Conservation (phyloP, 2,329 filamentous ascomycete species). For the Pestalotiopsis sp. region DNA sequence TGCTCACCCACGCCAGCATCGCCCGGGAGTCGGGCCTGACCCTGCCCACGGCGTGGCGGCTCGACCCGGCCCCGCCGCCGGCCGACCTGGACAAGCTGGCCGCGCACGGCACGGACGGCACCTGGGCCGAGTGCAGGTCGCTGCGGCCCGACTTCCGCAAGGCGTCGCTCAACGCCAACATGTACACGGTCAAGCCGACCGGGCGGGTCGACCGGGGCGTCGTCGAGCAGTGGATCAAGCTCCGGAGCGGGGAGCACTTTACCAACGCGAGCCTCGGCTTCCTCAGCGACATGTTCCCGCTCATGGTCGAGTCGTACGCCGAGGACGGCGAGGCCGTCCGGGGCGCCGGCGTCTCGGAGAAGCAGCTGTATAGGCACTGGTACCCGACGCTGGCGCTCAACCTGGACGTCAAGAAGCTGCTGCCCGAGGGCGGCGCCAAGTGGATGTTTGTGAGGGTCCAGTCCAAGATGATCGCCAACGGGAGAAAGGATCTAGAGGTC, state of each 20-base stretch:
- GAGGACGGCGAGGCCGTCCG: conserved; percentile 3
- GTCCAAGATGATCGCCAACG: conserved; percentile 24
- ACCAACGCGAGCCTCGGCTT: conserved; percentile 27
- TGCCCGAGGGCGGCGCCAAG: conserved; percentile 65
- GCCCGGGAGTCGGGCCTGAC: conserved; percentile 56
- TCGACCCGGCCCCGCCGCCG: conserved; percentile 36
- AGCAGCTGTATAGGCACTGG: conserved; percentile 41
- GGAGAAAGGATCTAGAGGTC: conserved; percentile 29
- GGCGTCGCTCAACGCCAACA: conserved; percentile 21
- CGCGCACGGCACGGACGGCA: conserved; percentile 25
- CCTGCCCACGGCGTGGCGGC: conserved; percentile 50
- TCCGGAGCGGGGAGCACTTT: conserved; percentile 28
- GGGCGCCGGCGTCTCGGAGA: neutral
- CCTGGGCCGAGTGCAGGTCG: conserved; percentile 22
- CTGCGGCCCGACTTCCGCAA: conserved; percentile 27
- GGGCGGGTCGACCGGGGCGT: conserved; percentile 23
- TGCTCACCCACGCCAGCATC: conserved; percentile 67
- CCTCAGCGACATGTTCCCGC: conserved; percentile 31
- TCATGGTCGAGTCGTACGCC: conserved; percentile 23
- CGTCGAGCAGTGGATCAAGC: conserved; percentile 30
- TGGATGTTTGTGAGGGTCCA: conserved; percentile 64
- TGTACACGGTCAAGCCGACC: conserved; percentile 23
- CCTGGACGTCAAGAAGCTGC: conserved; percentile 70
- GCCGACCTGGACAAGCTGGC: conserved; percentile 16
- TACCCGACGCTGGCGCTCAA: conserved; percentile 70